Conservation (phyloP, 306 rosid species). For the Ormosia semicastrata region DNA sequence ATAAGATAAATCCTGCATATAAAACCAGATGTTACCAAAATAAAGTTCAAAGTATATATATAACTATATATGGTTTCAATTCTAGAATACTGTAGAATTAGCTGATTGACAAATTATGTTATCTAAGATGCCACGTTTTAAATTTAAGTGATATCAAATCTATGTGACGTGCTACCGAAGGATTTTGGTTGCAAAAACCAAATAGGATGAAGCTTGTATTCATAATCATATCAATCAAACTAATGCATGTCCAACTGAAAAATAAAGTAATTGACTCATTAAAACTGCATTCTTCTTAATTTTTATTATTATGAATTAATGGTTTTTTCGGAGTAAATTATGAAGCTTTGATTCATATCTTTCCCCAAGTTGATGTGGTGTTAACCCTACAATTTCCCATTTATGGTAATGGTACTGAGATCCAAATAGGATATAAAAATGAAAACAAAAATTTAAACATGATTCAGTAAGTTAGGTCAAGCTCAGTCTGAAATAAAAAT, state of each 20-base stretch:
- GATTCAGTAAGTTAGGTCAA: slow-evolving; percentile 6
- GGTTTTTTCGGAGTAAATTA: background rate
- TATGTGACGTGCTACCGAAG: background rate
- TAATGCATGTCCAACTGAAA: background rate
- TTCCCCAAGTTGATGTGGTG: background rate
- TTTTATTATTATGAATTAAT: background rate
- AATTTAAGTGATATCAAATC: background rate
- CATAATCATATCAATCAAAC: background rate
- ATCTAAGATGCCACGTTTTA: slow-evolving; percentile 1
- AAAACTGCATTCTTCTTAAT: background rate
- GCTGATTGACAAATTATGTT: background rate
- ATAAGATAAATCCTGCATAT: background rate
- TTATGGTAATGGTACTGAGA: background rate
- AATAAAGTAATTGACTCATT: background rate
- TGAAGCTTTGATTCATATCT: background rate
- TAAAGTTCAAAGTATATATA: background rate
- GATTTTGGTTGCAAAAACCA: background rate
- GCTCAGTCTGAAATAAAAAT: background rate
- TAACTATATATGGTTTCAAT: background rate
- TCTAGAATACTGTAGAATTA: background rate
- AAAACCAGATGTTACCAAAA: background rate
- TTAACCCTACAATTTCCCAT: background rate
- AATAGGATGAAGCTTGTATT: background rate
- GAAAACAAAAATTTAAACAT: background rate
- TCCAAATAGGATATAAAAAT: background rate